Conservation (phyloP, 768 basidiomycete species). For the Paxillus involutus region DNA sequence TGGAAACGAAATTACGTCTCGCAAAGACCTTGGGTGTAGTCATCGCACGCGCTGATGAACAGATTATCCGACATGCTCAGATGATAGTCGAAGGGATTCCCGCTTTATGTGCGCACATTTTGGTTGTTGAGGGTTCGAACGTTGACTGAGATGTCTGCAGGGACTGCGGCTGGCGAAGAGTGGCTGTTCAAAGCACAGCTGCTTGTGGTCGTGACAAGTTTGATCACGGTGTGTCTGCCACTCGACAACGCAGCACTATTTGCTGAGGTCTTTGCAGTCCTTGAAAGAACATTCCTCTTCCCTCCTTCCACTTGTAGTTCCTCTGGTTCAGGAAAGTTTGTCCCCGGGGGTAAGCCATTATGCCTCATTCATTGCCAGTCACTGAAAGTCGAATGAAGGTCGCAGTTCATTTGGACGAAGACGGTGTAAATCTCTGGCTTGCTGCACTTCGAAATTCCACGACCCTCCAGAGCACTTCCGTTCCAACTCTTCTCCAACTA, state of each 20-base stretch:
- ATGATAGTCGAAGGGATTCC: constrained; percentile 67
- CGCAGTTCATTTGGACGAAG: constrained; percentile 71
- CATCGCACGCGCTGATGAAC: constrained; percentile 47
- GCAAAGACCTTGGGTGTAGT: constrained; percentile 66
- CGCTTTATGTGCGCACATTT: constrained; percentile 56
- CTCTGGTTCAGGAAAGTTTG: constrained; percentile 66
- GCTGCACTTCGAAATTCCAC: constrained; percentile 66
- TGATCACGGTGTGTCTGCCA: constrained; percentile 55
- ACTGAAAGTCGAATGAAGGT: constrained; percentile 40
- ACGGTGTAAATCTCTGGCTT: constrained; percentile 76
- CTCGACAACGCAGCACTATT: neutral
- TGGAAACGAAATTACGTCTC: constrained; percentile 78
- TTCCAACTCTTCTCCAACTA: constrained; percentile 58
- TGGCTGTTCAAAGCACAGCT: constrained; percentile 72
- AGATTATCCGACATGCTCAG: constrained; percentile 70
- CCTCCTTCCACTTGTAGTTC: constrained; percentile 55
- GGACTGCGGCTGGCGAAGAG: constrained; percentile 66
- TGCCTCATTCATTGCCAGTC: neutral
- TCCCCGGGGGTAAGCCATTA: constrained; percentile 46
- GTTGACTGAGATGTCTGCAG: constrained; percentile 37
- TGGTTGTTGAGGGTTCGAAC: neutral
- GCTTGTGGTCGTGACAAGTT: constrained; percentile 65
- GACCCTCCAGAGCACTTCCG: constrained; percentile 46
- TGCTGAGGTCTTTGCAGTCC: constrained; percentile 45
- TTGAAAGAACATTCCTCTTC: constrained; percentile 59